Evolutionary conservation across 1,284 basidiomycete genomes (phyloP), one percentile per base, ranked within the genome.

Genomic region (Trichosporon asahii): DNA sequence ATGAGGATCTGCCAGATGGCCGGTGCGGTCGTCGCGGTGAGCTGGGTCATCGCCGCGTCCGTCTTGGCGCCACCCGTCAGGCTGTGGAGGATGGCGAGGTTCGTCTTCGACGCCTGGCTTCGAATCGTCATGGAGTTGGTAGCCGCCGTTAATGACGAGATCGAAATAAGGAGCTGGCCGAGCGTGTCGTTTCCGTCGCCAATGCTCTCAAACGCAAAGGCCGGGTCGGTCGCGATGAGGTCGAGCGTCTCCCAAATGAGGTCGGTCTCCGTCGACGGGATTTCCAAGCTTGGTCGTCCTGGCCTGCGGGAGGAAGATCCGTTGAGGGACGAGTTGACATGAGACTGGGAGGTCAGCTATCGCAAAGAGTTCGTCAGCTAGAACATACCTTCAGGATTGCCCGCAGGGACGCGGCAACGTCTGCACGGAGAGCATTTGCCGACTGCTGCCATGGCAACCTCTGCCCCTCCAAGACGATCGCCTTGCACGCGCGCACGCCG

Each of bases 401-500:
- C 1, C 79, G 73, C 2, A 83, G 69, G 2, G 73, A 60, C 0
- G 74, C 67, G 1, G 75, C 75, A 0, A 79, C 71, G 1, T 75
- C 74, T 8, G 71, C 60, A 4, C 76, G 68, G 35, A 83, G 68
- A 5, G 67, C 67, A 2, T 44, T 60, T 0, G 73, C 23, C 2
- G 75, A 69, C 8, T 76, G 73, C 35, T 73, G 72, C 80, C 80
- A 81, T 0, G 79, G 78, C 37, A 80, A 53, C 3, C 77, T 65
- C 9, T 70, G 72, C 11, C 80, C 77, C 70, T 82, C 83, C 71
- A 82, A 78, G 7, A 83, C 78, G 31, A 88, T 74, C 0, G 88
- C 88, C 53, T 90, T 79, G 74, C 86, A 89, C 0, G 92, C 91
- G 72, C 90, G 89, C 66, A 93, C 85, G 1, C 87, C 92, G 70